Evolutionary conservation across 1,284 basidiomycete genomes (phyloP).

Genomic region (Fomitopsis betulina): DNA sequence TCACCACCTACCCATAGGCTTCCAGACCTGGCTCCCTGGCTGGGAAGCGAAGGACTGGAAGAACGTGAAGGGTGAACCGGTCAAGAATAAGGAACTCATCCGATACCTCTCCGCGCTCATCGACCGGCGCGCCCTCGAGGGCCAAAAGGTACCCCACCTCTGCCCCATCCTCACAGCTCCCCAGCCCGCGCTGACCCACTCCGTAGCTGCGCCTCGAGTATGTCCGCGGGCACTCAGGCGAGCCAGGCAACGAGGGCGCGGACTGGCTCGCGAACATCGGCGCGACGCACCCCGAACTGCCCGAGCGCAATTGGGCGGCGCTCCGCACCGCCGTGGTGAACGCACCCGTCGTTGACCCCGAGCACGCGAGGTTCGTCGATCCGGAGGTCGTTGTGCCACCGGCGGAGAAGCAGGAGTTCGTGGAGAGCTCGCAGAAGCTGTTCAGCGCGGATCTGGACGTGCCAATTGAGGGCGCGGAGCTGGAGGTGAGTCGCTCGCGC

Average conservation of each 20-base stretch:
- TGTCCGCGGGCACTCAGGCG: conserved; percentile 69
- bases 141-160: conserved; percentile 34
- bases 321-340: conserved; percentile 1
- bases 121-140: conserved; percentile 38
- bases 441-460: neutral
- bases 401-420: neutral
- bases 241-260: conserved; percentile 75
- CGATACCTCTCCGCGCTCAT: conserved; percentile 55
- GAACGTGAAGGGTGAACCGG: conserved; percentile 42
- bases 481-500: neutral
- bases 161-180: neutral
- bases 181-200: neutral
- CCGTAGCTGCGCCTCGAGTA: conserved; percentile 48
- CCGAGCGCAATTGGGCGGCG: conserved; percentile 55
- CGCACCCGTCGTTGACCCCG: neutral
- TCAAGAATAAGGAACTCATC: conserved; percentile 66
- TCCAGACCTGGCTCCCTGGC: conserved; percentile 56
- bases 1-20: conserved; percentile 36
- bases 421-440: neutral
- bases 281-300: conserved; percentile 28
- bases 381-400: neutral
- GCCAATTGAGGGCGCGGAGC: neutral
- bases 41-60: conserved; percentile 57
- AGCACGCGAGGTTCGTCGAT: neutral
- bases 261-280: conserved; percentile 66